Conservation (phyloP, 2,329 filamentous ascomycete species). For the Colletotrichum tanaceti region DNA sequence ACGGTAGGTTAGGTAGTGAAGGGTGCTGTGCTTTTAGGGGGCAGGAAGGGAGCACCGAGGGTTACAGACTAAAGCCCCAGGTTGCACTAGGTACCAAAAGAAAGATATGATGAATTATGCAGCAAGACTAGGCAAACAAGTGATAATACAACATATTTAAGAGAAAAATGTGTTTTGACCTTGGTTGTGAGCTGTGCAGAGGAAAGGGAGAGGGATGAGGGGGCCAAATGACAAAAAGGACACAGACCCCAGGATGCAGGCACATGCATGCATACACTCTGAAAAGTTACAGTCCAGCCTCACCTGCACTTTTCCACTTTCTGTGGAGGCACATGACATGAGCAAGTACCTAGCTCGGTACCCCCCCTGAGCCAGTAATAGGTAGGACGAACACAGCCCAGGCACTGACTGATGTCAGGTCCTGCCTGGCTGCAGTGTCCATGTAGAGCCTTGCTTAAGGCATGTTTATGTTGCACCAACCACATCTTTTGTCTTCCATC, state of each 20-base stretch:
- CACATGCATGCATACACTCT: background rate
- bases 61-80: background rate
- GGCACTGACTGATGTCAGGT: no score
- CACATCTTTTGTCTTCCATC: background rate
- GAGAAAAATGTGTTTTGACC: background rate
- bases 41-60: no score
- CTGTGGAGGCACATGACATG: background rate
- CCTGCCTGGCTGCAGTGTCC: no score
- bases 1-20: no score
- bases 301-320: background rate
- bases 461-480: no score
- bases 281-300: background rate
- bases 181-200: background rate
- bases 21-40: background rate
- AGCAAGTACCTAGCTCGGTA: background rate
- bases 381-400: no score
- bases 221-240: background rate
- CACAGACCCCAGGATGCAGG: constrained; percentile 1
- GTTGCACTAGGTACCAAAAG: no score
- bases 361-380: background rate
- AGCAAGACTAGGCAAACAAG: background rate
- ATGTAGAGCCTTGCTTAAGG: no score
- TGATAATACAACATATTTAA: no score
- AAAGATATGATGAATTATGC: no score
- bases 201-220: background rate